Conservation (phyloP, 257 asterid species). For the Jaltomata sinuosa region DNA sequence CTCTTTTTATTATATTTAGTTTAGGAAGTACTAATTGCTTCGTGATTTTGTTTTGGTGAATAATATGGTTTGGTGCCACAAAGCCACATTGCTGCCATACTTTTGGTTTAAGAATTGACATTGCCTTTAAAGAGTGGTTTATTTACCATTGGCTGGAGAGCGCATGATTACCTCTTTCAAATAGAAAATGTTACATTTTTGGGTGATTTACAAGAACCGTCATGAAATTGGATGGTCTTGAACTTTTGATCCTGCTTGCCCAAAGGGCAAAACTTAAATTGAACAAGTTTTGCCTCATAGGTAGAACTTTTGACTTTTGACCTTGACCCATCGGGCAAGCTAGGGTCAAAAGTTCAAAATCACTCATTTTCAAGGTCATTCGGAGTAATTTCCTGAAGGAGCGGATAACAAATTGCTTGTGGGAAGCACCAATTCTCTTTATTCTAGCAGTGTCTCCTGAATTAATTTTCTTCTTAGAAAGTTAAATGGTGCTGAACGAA, state of each 20-base stretch:
- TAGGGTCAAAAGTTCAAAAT: background rate
- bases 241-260: background rate
- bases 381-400: background rate
- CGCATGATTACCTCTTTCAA: background rate
- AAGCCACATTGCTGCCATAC: background rate
- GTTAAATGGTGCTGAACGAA: too few relatives aligned
- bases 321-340: background rate
- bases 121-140: background rate
- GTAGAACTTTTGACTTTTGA: background rate
- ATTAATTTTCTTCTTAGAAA: too few relatives aligned
- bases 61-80: background rate
- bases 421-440: too few relatives aligned
- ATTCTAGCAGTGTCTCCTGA: too few relatives aligned
- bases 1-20: background rate
- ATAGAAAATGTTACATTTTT: background rate
- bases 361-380: background rate
- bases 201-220: background rate
- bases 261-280: background rate
- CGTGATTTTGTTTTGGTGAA: background rate
- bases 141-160: background rate
- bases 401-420: background rate
- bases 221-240: background rate
- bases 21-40: background rate
- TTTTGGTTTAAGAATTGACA: background rate
- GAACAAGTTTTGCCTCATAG: background rate